phyloP scores from a whole-genome alignment of 2,329 filamentous ascomycete genomes.

The Macroventuria anomochaeta region DNA sequence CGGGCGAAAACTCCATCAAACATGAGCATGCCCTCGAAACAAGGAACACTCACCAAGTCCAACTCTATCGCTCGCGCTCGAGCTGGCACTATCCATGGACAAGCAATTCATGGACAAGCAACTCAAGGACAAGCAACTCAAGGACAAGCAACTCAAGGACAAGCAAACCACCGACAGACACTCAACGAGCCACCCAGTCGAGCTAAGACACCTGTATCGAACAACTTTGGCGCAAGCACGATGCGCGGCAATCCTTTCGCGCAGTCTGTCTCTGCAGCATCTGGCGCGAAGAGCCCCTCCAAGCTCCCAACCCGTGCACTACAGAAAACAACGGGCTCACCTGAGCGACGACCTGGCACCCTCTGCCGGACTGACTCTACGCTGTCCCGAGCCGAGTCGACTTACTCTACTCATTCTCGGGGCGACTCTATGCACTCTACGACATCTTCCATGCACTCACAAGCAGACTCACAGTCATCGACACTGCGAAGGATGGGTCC shows the following conservation, averaged over 20 bases:
- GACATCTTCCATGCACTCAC: conserved; percentile 26
- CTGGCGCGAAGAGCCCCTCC: conserved; percentile 62
- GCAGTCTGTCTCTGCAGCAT: conserved; percentile 43
- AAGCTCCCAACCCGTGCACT: conserved; percentile 68
- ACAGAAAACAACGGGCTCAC: conserved; percentile 57
- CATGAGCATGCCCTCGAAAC: conserved; percentile 39
- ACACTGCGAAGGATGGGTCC: conserved; percentile 52
- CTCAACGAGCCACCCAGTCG: conserved; percentile 29
- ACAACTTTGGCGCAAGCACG: conserved; percentile 45
- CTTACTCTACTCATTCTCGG: conserved; percentile 22
- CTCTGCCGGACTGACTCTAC: conserved; percentile 34
- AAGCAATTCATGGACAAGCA: conserved; percentile 47
- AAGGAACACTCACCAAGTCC: conserved; percentile 39
- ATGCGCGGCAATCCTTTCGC: conserved; percentile 45
- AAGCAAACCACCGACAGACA: conserved; percentile 32
- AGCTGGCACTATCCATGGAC: conserved; percentile 50
- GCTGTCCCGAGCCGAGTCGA: conserved; percentile 10
- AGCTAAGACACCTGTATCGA: conserved; percentile 51
- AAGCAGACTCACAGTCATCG: conserved; percentile 33
- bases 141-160: conserved; percentile 45
- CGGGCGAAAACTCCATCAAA: conserved; percentile 78
- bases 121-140: conserved; percentile 22
- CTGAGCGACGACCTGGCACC: conserved; percentile 65
- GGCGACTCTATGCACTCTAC: conserved; percentile 11
- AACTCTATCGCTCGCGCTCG: conserved; percentile 33